These are phyloP conservation scores for Pythium biforme DNA, from an alignment of 352 stramenopile species.

Conservation along the genomic window DNA sequence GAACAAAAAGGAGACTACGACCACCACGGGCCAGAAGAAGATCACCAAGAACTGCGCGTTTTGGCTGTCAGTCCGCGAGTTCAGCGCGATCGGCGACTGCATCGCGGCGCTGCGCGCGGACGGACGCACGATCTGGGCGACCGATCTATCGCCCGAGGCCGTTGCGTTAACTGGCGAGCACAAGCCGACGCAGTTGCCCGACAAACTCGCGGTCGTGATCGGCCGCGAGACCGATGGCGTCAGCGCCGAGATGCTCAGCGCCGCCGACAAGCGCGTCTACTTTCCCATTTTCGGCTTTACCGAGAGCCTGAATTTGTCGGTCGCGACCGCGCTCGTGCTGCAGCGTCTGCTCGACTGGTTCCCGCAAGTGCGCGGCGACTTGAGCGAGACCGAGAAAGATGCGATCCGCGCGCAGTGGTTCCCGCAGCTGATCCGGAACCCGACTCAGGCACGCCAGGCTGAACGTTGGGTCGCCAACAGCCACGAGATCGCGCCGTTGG, in stretches of 20 bases:
- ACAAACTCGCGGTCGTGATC: conserved; percentile 91
- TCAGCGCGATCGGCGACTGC: conserved; percentile 79
- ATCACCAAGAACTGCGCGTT: conserved; percentile 76
- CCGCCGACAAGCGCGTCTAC: conserved; percentile 89
- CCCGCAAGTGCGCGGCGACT: conserved; percentile 55
- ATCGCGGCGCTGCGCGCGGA: conserved; percentile 61
- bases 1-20: conserved; percentile 28
- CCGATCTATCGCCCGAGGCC: conserved; percentile 82
- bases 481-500: conserved; percentile 42
- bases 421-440: conserved; percentile 63
- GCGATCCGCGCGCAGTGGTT: conserved; percentile 58
- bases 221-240: conserved; percentile 92
- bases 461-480: conserved; percentile 47
- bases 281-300: conserved; percentile 93
- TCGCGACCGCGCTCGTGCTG: conserved; percentile 91
- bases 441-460: conserved; percentile 54
- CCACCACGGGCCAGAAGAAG: conserved; percentile 42
- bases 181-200: conserved; percentile 66
- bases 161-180: conserved; percentile 36
- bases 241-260: conserved; percentile 84
- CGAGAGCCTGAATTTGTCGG: conserved; percentile 92
- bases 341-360: conserved; percentile 86
- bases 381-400: conserved; percentile 45
- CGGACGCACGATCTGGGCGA: conserved; percentile 88
- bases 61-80: conserved; percentile 89